These are phyloP conservation scores for Lachnellula cervina DNA, from an alignment of 2,329 filamentous ascomycete species.

Conservation along the genomic window DNA sequence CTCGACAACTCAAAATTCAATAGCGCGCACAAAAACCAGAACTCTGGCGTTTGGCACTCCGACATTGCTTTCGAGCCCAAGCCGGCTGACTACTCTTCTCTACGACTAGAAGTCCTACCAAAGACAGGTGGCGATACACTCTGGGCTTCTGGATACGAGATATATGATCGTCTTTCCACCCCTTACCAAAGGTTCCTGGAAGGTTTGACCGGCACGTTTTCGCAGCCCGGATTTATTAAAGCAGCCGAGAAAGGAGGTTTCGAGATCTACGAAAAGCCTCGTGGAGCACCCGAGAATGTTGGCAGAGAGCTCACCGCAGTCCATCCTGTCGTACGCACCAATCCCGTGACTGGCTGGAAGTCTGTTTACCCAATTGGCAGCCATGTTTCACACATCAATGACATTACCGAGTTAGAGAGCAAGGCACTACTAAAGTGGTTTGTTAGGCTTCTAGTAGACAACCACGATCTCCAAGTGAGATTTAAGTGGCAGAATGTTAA, in stretches of 20 bases:
- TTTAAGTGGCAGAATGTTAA: slow-evolving; percentile 30
- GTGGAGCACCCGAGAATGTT: slow-evolving; percentile 47
- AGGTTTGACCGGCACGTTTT: slow-evolving; percentile 50
- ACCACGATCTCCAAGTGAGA: slow-evolving; percentile 51
- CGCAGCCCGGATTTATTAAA: slow-evolving; percentile 45
- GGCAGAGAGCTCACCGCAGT: slow-evolving; percentile 44
- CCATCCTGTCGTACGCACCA: slow-evolving; percentile 51
- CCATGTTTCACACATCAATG: slow-evolving; percentile 48
- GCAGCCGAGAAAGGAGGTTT: slow-evolving; percentile 42
- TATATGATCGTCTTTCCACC: slow-evolving; percentile 58
- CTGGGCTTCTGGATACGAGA: slow-evolving; percentile 63
- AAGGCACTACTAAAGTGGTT: slow-evolving; percentile 48
- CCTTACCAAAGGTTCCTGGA: slow-evolving; percentile 56
- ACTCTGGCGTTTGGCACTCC: slow-evolving; percentile 50
- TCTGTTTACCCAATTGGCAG: slow-evolving; percentile 48
- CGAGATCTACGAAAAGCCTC: slow-evolving; percentile 39
- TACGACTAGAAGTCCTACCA: slow-evolving; percentile 10
- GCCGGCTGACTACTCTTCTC: slow-evolving; percentile 54
- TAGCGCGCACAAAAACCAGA: slow-evolving; percentile 35
- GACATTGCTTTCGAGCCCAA: slow-evolving; percentile 62
- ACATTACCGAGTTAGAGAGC: slow-evolving; percentile 44
- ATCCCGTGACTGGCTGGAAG: slow-evolving; percentile 55
- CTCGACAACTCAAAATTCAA: slow-evolving; percentile 4
- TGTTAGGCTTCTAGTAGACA: slow-evolving; percentile 44
- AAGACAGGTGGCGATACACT: slow-evolving; percentile 44